Evolutionary conservation across 2,329 filamentous ascomycete genomes (phyloP).

Genomic region (Tolypocladium paradoxum): DNA sequence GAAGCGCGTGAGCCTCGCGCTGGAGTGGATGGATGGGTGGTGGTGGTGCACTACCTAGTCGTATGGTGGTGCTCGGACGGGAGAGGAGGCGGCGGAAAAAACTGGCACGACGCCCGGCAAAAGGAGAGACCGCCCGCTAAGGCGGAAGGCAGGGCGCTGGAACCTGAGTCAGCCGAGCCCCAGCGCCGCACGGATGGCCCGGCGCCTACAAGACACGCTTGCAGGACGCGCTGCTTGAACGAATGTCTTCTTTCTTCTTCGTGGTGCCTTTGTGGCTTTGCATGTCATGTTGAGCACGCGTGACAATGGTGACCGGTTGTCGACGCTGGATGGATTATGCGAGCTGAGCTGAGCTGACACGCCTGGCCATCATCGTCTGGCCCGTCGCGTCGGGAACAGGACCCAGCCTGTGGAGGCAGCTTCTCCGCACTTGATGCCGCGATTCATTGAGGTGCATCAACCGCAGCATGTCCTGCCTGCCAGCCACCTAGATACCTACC

Average conservation of each 20-base stretch:
- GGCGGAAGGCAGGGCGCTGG: not conserved
- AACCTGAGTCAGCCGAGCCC: not conserved
- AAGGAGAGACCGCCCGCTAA: not conserved
- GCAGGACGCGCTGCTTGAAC: not conserved
- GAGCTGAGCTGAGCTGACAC: not conserved
- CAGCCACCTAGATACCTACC: no score
- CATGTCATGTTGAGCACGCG: not conserved
- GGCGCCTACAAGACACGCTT: not conserved
- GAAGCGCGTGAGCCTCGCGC: slow-evolving; percentile 8
- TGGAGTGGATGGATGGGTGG: slow-evolving; percentile 2
- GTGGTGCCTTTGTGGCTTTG: not conserved
- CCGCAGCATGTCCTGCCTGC: no score
- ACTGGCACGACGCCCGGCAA: not conserved
- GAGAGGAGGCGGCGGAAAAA: not conserved
- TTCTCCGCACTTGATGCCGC: not conserved
- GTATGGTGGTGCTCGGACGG: not conserved
- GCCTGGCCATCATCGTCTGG: no score
- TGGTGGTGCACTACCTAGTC: no score
- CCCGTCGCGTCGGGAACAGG: not conserved
- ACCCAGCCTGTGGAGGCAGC: not conserved
- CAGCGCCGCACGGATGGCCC: not conserved
- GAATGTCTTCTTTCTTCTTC: not conserved
- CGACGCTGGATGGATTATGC: not conserved
- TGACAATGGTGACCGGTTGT: not conserved
- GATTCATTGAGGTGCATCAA: no score